Evolutionary conservation across 176 grass and related monocot species (phyloP).

Genomic region (Phyllostachys edulis): DNA sequence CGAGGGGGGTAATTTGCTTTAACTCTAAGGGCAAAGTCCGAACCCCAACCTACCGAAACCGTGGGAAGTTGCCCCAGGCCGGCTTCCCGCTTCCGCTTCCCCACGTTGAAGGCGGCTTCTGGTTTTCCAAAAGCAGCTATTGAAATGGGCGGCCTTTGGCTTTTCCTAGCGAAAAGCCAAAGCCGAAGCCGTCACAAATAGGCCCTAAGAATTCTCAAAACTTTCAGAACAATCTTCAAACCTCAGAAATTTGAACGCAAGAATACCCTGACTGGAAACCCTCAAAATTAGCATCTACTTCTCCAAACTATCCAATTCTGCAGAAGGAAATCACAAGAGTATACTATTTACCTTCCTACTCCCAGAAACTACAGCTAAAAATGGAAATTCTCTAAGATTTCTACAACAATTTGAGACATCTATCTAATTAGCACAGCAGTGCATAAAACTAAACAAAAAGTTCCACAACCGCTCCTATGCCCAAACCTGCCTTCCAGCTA

Average conservation of each 20-base stretch:
- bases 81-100: too few species aligned
- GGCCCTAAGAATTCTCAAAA: not conserved
- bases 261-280: not conserved
- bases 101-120: too few species aligned
- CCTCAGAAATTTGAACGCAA: not conserved
- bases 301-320: not conserved
- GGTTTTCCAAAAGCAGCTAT: too few species aligned
- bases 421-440: not conserved
- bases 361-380: slow-evolving; percentile 5
- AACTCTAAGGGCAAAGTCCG: too few species aligned
- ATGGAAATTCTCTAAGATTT: not conserved
- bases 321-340: not conserved
- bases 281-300: not conserved
- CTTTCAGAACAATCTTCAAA: not conserved
- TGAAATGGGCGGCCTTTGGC: too few species aligned
- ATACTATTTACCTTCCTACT: not conserved
- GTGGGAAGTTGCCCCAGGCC: too few species aligned
- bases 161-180: too few species aligned
- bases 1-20: too few species aligned
- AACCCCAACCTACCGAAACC: too few species aligned
- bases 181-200: too few species aligned
- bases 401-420: not conserved
- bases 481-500: not conserved
- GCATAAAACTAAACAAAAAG: not conserved
- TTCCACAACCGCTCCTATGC: not conserved